phyloP scores from a whole-genome alignment of 78 protist genomes.

The Dictyostelium purpureum region DNA sequence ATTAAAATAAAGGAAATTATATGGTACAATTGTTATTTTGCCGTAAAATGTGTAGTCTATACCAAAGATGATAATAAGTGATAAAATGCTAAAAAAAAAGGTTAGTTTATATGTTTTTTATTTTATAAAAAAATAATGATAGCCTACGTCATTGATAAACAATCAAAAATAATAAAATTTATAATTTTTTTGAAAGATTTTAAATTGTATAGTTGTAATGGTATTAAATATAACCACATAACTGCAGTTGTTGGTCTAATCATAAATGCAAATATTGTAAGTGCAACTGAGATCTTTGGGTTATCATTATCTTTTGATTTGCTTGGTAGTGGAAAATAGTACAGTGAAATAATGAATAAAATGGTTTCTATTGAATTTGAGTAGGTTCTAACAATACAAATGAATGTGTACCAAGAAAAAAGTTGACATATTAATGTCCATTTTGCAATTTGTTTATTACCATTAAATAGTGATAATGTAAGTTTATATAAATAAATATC shows the following conservation, averaged over 20 bases:
- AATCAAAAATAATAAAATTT: slow-evolving; percentile 24
- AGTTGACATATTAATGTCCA: slow-evolving; percentile 60
- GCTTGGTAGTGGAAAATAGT: slow-evolving; percentile 54
- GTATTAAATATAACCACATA: slow-evolving; percentile 69
- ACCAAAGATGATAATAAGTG: neutral
- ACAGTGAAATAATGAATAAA: slow-evolving; percentile 44
- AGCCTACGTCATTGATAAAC: neutral
- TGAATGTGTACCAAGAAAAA: slow-evolving; percentile 57
- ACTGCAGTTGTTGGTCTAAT: slow-evolving; percentile 75
- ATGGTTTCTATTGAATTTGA: slow-evolving; percentile 83
- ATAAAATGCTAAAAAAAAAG: neutral
- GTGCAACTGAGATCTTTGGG: slow-evolving; percentile 23
- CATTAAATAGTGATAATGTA: slow-evolving; percentile 20
- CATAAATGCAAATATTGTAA: slow-evolving; percentile 51
- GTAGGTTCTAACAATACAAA: slow-evolving; percentile 76
- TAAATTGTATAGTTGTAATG: slow-evolving; percentile 6
- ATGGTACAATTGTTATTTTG: slow-evolving; percentile 23
- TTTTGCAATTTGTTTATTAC: slow-evolving; percentile 35
- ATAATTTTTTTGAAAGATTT: slow-evolving; percentile 15
- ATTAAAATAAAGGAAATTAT: slow-evolving; percentile 82
- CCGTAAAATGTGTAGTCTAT: slow-evolving; percentile 72
- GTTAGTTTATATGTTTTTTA: neutral
- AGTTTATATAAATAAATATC: slow-evolving; percentile 63
- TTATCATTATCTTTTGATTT: neutral
- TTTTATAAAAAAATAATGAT: neutral